Percentiles rank a stretch among this genome's conserved stretches.
These are phyloP conservation scores for Simplicillium sp. DNA, from an alignment of 2,329 filamentous ascomycete species.

Conservation along the genomic window DNA sequence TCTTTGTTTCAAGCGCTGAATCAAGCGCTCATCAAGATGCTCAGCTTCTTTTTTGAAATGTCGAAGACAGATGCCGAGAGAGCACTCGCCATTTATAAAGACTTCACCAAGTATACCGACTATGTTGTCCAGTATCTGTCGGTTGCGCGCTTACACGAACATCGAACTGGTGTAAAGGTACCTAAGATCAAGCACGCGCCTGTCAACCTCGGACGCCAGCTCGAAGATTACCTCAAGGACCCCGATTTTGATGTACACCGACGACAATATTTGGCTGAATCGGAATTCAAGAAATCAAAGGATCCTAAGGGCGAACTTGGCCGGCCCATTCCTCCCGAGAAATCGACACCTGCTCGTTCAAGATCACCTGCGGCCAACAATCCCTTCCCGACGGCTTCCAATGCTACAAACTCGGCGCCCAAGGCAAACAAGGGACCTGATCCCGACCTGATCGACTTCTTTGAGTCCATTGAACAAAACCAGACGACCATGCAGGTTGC, in stretches of 20 bases:
- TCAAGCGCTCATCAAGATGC: conserved; percentile 91
- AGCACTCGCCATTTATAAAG: conserved; percentile 84
- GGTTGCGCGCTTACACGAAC: conserved; percentile 80
- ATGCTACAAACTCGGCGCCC: conserved; percentile 28
- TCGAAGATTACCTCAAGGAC: conserved; percentile 92
- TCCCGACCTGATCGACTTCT: conserved; percentile 86
- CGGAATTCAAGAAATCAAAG: conserved; percentile 53
- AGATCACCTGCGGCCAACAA: conserved; percentile 24
- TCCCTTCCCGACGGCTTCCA: conserved; percentile 27
- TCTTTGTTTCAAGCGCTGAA: conserved; percentile 92
- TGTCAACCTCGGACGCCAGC: conserved; percentile 75
- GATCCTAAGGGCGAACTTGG: conserved; percentile 23
- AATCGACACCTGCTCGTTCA: conserved; percentile 20
- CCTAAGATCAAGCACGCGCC: conserved; percentile 96
- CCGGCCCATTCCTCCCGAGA: conserved; percentile 15
- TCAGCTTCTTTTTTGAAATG: conserved; percentile 98
- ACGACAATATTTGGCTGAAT: conserved; percentile 82
- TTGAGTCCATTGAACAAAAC: conserved; percentile 85
- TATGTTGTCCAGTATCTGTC: conserved; percentile 84
- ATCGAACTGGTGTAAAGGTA: conserved; percentile 85
- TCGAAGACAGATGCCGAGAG: conserved; percentile 88
- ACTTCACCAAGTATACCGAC: conserved; percentile 86
- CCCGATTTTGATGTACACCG: conserved; percentile 92
- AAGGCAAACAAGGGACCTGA: conserved; percentile 52
- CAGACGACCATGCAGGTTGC: conserved; percentile 58